A percentile compares a stretch with the other conserved stretches of the same genome.
These are phyloP conservation scores for Lepraria neglecta DNA, from an alignment of 495 filamentous ascomycete genomes.

Conservation along the genomic window DNA sequence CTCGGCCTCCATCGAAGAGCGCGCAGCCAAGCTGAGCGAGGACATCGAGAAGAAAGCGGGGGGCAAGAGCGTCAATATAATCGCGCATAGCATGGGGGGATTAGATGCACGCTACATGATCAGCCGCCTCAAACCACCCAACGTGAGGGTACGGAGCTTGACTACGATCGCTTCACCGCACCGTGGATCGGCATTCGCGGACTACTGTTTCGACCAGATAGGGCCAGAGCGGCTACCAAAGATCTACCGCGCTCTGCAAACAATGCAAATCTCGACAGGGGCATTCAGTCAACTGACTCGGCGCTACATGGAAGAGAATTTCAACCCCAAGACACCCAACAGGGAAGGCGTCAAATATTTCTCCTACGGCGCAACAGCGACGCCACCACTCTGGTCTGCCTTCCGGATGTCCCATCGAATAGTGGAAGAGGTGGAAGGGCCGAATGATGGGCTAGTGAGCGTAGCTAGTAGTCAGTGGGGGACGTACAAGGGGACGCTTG, in stretches of 20 bases:
- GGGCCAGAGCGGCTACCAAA: slow-evolving; percentile 55
- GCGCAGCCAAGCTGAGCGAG: slow-evolving; percentile 48
- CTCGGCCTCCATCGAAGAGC: slow-evolving; percentile 67
- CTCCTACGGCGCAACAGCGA: slow-evolving; percentile 76
- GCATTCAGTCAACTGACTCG: slow-evolving; percentile 82
- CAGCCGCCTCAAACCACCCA: slow-evolving; percentile 61
- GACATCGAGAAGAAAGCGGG: slow-evolving; percentile 50
- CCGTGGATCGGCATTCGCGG: slow-evolving; percentile 76
- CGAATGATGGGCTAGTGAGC: slow-evolving; percentile 91
- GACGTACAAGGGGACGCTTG: slow-evolving; percentile 85
- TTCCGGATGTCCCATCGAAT: slow-evolving; percentile 70
- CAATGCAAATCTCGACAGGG: slow-evolving; percentile 64
- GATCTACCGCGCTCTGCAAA: slow-evolving; percentile 62
- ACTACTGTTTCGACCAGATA: slow-evolving; percentile 70
- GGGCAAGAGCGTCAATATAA: slow-evolving; percentile 77
- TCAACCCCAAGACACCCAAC: slow-evolving; percentile 78
- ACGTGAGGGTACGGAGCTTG: slow-evolving; percentile 68
- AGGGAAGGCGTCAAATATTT: slow-evolving; percentile 75
- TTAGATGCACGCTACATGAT: slow-evolving; percentile 93
- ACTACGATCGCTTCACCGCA: slow-evolving; percentile 89
- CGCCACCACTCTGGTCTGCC: slow-evolving; percentile 60
- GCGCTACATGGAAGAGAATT: slow-evolving; percentile 70
- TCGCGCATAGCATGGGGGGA: slow-evolving; percentile 84
- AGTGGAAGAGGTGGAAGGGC: slow-evolving; percentile 63
- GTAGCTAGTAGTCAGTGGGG: slow-evolving; percentile 83